Evolutionary conservation across 225 moss, liverwort and hornwort species (phyloP).

Genomic region (Marchantia paleacea): DNA sequence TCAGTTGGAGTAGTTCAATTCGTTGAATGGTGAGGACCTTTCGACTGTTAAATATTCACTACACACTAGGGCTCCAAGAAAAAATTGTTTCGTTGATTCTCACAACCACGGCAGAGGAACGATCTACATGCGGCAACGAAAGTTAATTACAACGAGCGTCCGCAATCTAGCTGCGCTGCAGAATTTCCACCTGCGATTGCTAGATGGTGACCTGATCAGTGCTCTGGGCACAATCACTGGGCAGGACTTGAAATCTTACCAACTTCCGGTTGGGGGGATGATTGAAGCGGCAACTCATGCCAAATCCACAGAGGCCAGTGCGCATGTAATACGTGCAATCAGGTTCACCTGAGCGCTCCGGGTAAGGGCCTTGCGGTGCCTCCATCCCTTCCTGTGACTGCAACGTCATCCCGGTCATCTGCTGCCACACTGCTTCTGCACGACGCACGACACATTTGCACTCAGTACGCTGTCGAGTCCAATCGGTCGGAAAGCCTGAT

Average conservation of each 20-base stretch:
- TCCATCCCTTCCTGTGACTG: conserved; percentile 91
- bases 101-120: neutral
- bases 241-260: conserved; percentile 37
- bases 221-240: neutral
- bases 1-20: neutral
- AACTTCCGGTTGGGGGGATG: conserved; percentile 62
- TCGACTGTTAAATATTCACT: neutral
- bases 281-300: conserved; percentile 60
- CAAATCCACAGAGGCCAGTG: conserved; percentile 60
- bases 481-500: neutral
- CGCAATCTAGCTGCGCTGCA: neutral
- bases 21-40: neutral
- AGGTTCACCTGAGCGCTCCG: conserved; percentile 91
- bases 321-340: conserved; percentile 96
- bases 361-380: conserved; percentile 74
- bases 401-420: conserved; percentile 55
- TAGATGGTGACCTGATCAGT: neutral
- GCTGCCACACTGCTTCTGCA: conserved; percentile 83
- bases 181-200: neutral
- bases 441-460: neutral
- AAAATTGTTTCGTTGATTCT: neutral
- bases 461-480: neutral
- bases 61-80: neutral
- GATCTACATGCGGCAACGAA: neutral
- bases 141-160: neutral